Conservation (phyloP, 2,329 filamentous ascomycete genomes). For the Trichoderma afroharzianum region DNA sequence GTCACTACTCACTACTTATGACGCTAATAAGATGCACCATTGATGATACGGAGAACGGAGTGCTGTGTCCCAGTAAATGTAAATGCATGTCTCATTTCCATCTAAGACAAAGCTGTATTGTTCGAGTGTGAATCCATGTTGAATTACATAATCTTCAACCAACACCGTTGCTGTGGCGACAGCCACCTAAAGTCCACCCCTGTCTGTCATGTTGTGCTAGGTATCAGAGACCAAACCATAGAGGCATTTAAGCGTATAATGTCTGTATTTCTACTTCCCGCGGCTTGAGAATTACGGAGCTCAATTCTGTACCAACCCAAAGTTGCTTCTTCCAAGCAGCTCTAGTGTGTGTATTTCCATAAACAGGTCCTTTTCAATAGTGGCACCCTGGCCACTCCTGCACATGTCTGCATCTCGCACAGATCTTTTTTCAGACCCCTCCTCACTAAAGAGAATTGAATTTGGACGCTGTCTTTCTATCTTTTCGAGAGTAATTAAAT, state of each 20-base stretch:
- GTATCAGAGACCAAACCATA: neutral
- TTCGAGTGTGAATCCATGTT: neutral
- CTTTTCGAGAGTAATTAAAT: neutral
- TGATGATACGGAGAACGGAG: neutral
- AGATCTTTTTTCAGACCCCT: conserved; percentile 1
- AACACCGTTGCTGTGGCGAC: conserved; percentile 13
- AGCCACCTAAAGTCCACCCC: neutral
- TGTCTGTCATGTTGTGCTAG: neutral
- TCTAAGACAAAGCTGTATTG: neutral
- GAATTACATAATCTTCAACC: neutral
- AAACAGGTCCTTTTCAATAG: neutral
- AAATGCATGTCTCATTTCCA: neutral
- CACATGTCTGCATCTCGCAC: neutral
- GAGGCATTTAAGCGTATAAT: neutral
- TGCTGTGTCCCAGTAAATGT: too few relatives aligned
- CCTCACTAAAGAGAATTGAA: neutral
- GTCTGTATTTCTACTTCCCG: neutral
- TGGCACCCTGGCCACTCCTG: neutral
- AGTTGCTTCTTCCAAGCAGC: neutral
- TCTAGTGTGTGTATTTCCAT: neutral
- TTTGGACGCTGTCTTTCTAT: neutral
- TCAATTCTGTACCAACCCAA: neutral
- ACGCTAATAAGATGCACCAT: neutral
- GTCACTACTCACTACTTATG: neutral
- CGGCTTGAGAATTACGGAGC: neutral